These are phyloP conservation scores for Calocybe cyanea DNA, from an alignment of 768 basidiomycete species.

Conservation along the genomic window DNA sequence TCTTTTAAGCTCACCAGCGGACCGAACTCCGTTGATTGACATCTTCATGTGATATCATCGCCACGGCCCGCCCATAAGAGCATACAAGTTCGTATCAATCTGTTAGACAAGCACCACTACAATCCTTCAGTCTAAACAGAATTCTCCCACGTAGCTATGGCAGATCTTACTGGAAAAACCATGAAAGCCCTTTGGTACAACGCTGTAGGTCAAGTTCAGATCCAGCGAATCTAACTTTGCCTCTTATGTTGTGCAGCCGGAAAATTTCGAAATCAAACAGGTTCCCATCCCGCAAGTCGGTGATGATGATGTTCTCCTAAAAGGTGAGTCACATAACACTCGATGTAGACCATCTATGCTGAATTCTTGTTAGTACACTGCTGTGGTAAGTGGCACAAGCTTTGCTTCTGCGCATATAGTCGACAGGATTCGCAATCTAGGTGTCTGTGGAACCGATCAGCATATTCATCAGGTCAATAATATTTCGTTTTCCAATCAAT, in stretches of 20 bases:
- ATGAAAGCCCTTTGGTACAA: slow-evolving; percentile 71
- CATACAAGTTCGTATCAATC: too few relatives aligned
- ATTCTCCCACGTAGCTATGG: slow-evolving; percentile 29
- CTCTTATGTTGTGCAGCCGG: slow-evolving; percentile 40
- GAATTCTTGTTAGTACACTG: slow-evolving; percentile 29
- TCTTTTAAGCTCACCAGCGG: too few relatives aligned
- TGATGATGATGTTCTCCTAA: slow-evolving; percentile 72
- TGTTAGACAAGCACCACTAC: too few relatives aligned
- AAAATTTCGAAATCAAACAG: slow-evolving; percentile 60
- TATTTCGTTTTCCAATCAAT: not conserved
- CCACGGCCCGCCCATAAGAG: too few relatives aligned
- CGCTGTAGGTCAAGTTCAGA: slow-evolving; percentile 33
- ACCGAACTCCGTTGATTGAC: too few relatives aligned
- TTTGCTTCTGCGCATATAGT: not conserved
- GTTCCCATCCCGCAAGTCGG: slow-evolving; percentile 64
- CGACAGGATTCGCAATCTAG: slow-evolving; percentile 15
- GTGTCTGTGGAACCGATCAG: slow-evolving; percentile 61
- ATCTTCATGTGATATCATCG: too few relatives aligned
- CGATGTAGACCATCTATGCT: slow-evolving; percentile 8
- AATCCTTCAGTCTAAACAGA: not conserved
- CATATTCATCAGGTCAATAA: slow-evolving; percentile 53
- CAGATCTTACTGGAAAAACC: slow-evolving; percentile 34
- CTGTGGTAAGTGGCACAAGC: slow-evolving; percentile 31
- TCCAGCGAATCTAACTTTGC: too few relatives aligned
- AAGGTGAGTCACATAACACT: slow-evolving; percentile 35